These are phyloP conservation scores for Thalassia testudinum DNA, from an alignment of 116 monocot genomes.

Conservation along the genomic window DNA sequence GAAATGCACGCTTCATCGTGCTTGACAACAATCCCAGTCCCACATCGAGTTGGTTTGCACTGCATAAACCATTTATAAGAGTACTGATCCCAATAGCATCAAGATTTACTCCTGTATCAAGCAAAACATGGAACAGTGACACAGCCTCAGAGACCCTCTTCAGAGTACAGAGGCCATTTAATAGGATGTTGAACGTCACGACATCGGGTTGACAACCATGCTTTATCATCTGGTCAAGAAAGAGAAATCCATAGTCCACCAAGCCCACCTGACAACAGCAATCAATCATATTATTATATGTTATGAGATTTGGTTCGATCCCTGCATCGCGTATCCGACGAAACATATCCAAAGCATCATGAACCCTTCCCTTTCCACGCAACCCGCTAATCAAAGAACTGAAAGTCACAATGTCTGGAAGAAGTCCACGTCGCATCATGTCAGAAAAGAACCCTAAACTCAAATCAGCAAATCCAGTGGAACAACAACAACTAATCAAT, in stretches of 20 bases:
- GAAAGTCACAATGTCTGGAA: not conserved
- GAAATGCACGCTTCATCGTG: slow-evolving; percentile 7
- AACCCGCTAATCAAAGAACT: slow-evolving; percentile 13
- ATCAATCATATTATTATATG: slow-evolving; percentile 4
- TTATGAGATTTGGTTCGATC: slow-evolving; percentile 1
- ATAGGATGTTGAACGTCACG: slow-evolving; percentile 2
- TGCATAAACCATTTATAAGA: slow-evolving; percentile 2
- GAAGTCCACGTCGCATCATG: slow-evolving; percentile 9
- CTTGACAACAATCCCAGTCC: slow-evolving; percentile 3
- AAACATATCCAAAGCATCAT: slow-evolving; percentile 12
- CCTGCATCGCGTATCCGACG: slow-evolving; percentile 11
- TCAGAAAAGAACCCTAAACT: slow-evolving; percentile 10
- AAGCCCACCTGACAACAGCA: slow-evolving; percentile 2
- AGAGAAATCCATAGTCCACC: not conserved
- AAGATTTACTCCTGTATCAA: not conserved
- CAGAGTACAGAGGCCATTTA: slow-evolving; percentile 1
- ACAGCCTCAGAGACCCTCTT: not conserved
- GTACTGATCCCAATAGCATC: slow-evolving; percentile 1
- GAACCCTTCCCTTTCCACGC: not conserved
- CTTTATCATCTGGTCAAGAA: slow-evolving; percentile 5
- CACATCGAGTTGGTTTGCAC: not conserved
- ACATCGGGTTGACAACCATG: not conserved
- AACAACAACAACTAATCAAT: slow-evolving; percentile 14
- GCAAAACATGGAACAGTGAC: slow-evolving; percentile 1
- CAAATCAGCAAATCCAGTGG: not conserved